phyloP scores from a whole-genome alignment of 2,329 filamentous ascomycete genomes.

The Arachnomyces sp. region DNA sequence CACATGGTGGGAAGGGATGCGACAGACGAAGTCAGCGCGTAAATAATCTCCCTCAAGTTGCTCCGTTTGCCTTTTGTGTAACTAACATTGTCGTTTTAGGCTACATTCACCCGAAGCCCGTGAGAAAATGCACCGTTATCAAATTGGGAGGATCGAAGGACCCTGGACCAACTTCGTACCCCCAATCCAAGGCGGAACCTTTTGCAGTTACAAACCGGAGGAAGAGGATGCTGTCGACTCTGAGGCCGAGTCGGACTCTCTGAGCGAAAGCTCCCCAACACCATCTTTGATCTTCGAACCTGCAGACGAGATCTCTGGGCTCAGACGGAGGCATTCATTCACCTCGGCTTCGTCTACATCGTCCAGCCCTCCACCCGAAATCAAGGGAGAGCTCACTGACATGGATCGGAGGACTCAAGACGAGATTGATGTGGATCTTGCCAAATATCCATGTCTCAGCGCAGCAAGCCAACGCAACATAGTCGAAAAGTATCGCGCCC shows the following conservation, averaged over 20 bases:
- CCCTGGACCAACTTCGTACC: constrained; percentile 80
- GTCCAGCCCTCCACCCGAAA: constrained; percentile 16
- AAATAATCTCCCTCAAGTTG: constrained; percentile 28
- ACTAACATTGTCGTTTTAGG: constrained; percentile 38
- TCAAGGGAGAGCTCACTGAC: constrained; percentile 5
- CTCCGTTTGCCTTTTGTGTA: constrained; percentile 10
- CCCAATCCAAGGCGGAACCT: constrained; percentile 81
- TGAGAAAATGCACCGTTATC: constrained; percentile 68
- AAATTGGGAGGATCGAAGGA: constrained; percentile 73
- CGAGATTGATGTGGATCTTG: constrained; percentile 45
- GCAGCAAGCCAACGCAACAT: constrained; percentile 64
- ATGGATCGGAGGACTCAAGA: no score
- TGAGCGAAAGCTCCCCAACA: constrained; percentile 42
- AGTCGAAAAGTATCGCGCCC: constrained; percentile 66
- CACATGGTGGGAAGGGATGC: constrained; percentile 93
- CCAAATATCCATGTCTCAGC: constrained; percentile 74
- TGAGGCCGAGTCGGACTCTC: constrained; percentile 19
- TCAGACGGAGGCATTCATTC: constrained; percentile 30
- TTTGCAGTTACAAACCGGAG: constrained; percentile 49
- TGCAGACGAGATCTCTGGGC: constrained; percentile 30
- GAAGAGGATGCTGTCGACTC: constrained; percentile 33
- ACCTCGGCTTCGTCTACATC: constrained; percentile 14
- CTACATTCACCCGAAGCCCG: constrained; percentile 74
- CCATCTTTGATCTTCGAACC: constrained; percentile 54
- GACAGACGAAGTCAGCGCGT: constrained; percentile 89